Percentiles rank a stretch among this genome's conserved stretches.
Conservation (phyloP, 179 eudicot species). For the Amaranthus tricolor region DNA sequence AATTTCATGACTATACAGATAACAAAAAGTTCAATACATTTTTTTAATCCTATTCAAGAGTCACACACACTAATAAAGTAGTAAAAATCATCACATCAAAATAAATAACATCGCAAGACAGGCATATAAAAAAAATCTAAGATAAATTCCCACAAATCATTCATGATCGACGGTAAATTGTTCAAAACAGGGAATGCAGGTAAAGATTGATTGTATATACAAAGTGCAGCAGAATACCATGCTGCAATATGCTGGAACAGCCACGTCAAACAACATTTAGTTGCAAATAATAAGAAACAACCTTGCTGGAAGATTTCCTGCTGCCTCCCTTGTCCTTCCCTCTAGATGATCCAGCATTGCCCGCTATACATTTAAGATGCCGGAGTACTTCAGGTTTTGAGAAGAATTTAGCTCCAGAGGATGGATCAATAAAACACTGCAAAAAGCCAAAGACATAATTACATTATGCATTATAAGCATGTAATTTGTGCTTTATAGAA, state of each 20-base stretch:
- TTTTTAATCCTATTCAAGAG: too few species aligned
- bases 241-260: neutral
- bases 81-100: neutral
- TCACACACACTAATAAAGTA: neutral
- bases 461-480: neutral
- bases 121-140: neutral
- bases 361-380: slow-evolving; percentile 40
- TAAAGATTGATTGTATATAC: neutral
- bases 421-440: slow-evolving; percentile 61
- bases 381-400: slow-evolving; percentile 64
- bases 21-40: too few species aligned
- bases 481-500: neutral
- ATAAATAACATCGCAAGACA: neutral
- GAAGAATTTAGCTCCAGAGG: slow-evolving; percentile 55
- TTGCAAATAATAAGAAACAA: slow-evolving; percentile 31
- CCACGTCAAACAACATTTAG: slow-evolving; percentile 10
- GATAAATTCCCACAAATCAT: neutral
- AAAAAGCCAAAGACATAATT: slow-evolving; percentile 7
- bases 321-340: slow-evolving; percentile 22
- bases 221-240: neutral
- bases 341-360: slow-evolving; percentile 27
- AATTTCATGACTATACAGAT: too few species aligned
- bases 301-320: slow-evolving; percentile 33
- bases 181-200: slow-evolving; percentile 6
- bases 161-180: slow-evolving; percentile 5